Percentiles rank a stretch among this genome's conserved stretches.
phyloP scores from a whole-genome alignment of 352 stramenopile genomes.

The Pythium phragmiticola region DNA sequence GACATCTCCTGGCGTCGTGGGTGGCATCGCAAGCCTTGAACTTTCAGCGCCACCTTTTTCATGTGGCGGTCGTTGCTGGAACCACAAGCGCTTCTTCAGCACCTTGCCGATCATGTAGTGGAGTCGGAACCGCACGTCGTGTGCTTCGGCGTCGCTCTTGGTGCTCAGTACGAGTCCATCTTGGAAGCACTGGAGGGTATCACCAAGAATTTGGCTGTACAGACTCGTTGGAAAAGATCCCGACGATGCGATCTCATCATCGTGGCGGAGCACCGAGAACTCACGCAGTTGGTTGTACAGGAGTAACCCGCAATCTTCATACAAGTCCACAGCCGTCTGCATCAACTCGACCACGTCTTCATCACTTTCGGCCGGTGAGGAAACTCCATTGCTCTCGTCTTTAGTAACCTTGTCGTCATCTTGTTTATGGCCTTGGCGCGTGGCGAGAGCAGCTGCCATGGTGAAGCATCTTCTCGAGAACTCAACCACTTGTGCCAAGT shows the following conservation, averaged over 20 bases:
- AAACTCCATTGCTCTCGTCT: background rate
- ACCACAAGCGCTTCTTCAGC: constrained; percentile 57
- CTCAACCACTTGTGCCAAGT: constrained; percentile 57
- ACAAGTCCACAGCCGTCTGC: constrained; percentile 44
- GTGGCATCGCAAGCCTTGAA: background rate
- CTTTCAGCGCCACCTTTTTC: background rate
- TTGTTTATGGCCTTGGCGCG: background rate
- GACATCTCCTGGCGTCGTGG: constrained; percentile 20
- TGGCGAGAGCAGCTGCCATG: constrained; percentile 53
- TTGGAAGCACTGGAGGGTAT: constrained; percentile 42
- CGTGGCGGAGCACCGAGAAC: constrained; percentile 44
- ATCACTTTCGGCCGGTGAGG: background rate
- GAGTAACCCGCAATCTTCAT: constrained; percentile 71
- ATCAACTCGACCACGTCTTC: constrained; percentile 10
- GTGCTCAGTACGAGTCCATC: constrained; percentile 37
- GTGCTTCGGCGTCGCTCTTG: constrained; percentile 26
- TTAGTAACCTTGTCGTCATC: background rate
- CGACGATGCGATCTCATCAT: background rate
- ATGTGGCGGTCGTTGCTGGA: constrained; percentile 18
- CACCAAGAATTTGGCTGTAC: constrained; percentile 30
- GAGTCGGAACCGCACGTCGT: constrained; percentile 65
- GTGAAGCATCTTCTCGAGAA: constrained; percentile 61
- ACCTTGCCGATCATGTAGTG: constrained; percentile 78
- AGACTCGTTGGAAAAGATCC: background rate
- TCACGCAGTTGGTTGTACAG: constrained; percentile 77